A percentile compares a stretch with the other conserved stretches of the same genome.
These are phyloP conservation scores for Anisogramma anomala DNA, from an alignment of 2,329 filamentous ascomycete species.

Conservation along the genomic window DNA sequence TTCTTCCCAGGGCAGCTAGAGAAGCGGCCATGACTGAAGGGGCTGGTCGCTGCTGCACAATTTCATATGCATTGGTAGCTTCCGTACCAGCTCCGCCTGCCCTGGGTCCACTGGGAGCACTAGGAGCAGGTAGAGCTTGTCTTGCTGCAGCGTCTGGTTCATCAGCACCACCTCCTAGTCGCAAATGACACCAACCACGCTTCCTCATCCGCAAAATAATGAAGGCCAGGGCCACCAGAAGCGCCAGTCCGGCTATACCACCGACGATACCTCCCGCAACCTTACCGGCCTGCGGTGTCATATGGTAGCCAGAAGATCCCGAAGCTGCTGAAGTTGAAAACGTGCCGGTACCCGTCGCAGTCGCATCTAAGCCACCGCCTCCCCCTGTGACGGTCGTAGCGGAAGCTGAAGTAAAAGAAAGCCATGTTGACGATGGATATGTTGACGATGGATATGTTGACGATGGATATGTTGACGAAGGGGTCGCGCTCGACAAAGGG, in stretches of 20 bases:
- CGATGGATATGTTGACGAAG: too few relatives aligned
- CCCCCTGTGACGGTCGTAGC: slow-evolving; percentile 10
- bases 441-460: too few relatives aligned
- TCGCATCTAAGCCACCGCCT: slow-evolving; percentile 16
- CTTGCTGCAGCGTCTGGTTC: slow-evolving; percentile 4
- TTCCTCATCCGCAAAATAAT: slow-evolving; percentile 46
- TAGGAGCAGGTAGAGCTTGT: slow-evolving; percentile 3
- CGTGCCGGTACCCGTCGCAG: slow-evolving; percentile 19
- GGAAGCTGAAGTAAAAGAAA: too few relatives aligned
- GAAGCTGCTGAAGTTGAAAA: slow-evolving; percentile 16
- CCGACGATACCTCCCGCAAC: slow-evolving; percentile 47
- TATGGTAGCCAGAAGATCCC: slow-evolving; percentile 15
- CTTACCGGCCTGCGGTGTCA: slow-evolving; percentile 20
- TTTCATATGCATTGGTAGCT: slow-evolving; percentile 13
- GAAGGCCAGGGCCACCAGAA: slow-evolving; percentile 43
- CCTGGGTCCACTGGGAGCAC: slow-evolving; percentile 12
- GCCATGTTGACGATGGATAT: too few relatives aligned
- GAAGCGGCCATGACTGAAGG: slow-evolving; percentile 37
- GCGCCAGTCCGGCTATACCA: slow-evolving; percentile 45
- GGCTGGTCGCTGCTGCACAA: slow-evolving; percentile 37
- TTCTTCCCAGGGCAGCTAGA: slow-evolving; percentile 34
- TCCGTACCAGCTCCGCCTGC: slow-evolving; percentile 14
- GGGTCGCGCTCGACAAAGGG: background rate
- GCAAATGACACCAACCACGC: slow-evolving; percentile 19
- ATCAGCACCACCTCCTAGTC: slow-evolving; percentile 29